A percentile compares a stretch with the other conserved stretches of the same genome.
These are phyloP conservation scores for Emmonsiellopsis sp. DNA, from an alignment of 2,329 filamentous ascomycete species.

Conservation along the genomic window DNA sequence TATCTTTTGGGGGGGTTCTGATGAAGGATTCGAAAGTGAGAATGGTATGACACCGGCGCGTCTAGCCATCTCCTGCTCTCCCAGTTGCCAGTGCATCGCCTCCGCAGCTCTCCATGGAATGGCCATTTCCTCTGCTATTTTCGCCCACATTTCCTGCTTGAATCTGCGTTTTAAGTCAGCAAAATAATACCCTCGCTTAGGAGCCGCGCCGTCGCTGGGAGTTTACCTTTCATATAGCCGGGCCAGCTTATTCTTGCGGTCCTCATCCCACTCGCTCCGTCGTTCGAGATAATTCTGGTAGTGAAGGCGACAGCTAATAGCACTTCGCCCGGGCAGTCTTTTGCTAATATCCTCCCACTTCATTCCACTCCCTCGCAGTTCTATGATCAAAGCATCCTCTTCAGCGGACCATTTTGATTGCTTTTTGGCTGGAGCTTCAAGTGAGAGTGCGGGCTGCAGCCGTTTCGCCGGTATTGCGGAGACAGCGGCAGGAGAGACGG, in stretches of 20 bases:
- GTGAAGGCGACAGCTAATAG: conserved; percentile 87
- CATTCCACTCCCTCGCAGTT: conserved; percentile 81
- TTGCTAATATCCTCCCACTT: conserved; percentile 99
- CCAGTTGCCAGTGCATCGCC: conserved; percentile 97
- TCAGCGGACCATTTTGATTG: conserved; percentile 94
- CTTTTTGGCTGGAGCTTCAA: conserved; percentile 62
- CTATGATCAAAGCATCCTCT: conserved; percentile 84
- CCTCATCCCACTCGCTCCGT: conserved; percentile 90
- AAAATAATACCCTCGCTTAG: conserved; percentile 4
- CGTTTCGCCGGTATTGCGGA: conserved; percentile 29
- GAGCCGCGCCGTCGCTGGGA: background rate
- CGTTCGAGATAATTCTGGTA: conserved; percentile 97
- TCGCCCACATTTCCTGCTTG: conserved; percentile 96
- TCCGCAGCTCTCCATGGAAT: conserved; percentile 93
- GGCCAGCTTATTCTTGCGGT: conserved; percentile 93
- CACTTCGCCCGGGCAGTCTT: conserved; percentile 76
- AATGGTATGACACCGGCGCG: conserved; percentile 68
- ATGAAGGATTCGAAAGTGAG: conserved; percentile 52
- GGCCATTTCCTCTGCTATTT: conserved; percentile 88
- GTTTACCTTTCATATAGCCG: conserved; percentile 84
- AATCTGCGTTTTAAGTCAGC: conserved; percentile 67
- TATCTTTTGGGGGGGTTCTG: conserved; percentile 37
- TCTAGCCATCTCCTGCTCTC: conserved; percentile 80
- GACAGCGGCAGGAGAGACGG: conserved; percentile 24
- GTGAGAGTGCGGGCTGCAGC: conserved; percentile 38